Evolutionary conservation across 169 alveolate species (phyloP).

Genomic region (Amoebophrya sp.): DNA sequence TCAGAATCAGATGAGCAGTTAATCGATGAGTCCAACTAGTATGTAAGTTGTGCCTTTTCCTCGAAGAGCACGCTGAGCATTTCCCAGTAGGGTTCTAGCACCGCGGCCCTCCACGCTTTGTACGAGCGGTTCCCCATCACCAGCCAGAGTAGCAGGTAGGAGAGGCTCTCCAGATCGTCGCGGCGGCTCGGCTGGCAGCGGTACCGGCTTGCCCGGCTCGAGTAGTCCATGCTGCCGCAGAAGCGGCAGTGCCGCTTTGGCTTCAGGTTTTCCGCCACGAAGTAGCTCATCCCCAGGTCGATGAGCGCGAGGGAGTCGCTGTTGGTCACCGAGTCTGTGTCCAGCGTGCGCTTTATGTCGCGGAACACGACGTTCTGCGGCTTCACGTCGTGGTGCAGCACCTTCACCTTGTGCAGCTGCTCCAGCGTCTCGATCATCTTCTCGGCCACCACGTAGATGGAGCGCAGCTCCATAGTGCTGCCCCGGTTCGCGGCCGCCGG

Average conservation of each 20-base stretch:
- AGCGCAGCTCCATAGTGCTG: neutral
- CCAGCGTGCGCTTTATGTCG: neutral
- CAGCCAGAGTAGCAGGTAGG: neutral
- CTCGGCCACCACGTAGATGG: neutral
- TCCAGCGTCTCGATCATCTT: neutral
- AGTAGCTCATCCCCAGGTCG: neutral
- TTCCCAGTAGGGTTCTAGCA: neutral
- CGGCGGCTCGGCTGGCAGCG: neutral
- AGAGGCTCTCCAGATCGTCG: neutral
- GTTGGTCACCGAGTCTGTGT: neutral
- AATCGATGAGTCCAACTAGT: too few relatives aligned
- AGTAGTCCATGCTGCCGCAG: neutral
- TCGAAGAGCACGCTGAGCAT: neutral
- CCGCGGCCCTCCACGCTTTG: neutral
- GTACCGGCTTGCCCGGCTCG: neutral
- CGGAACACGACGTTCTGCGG: slow-evolving; percentile 1
- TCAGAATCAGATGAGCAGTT: too few relatives aligned
- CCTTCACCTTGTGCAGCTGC: neutral
- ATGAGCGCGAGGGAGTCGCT: neutral
- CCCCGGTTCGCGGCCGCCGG: neutral
- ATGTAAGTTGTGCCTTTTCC: neutral
- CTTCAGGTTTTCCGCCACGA: neutral
- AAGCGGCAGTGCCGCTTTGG: neutral
- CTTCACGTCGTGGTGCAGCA: slow-evolving; percentile 1
- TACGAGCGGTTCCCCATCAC: neutral